Percentiles rank a stretch among this genome's conserved stretches.
Evolutionary conservation across 495 filamentous ascomycete genomes (phyloP).

Genomic region (Aspergillus carlsbadensis): DNA sequence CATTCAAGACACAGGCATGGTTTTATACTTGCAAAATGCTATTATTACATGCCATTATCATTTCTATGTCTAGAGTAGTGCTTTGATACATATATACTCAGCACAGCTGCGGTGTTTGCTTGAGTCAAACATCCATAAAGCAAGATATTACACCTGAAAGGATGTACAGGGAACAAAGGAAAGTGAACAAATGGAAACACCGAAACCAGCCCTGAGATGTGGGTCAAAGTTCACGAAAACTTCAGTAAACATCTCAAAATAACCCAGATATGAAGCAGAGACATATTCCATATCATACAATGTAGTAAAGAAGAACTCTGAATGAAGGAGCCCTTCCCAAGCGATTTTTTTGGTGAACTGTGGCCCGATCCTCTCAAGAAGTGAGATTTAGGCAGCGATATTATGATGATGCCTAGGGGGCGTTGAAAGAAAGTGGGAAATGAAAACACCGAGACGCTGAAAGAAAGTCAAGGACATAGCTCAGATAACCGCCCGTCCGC

Average conservation of each 20-base stretch:
- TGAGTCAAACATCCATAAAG: conserved; percentile 1
- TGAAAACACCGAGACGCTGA: conserved; percentile 12
- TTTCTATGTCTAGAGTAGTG: neutral
- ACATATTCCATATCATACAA: conserved; percentile 20
- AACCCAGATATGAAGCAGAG: conserved; percentile 10
- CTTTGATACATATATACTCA: conserved; percentile 7
- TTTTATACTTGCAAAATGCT: no score
- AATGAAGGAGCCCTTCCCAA: neutral
- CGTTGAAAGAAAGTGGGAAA: conserved; percentile 5
- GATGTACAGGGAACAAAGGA: conserved; percentile 16
- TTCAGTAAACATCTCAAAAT: neutral
- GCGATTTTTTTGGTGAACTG: conserved; percentile 5
- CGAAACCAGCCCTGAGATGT: conserved; percentile 13
- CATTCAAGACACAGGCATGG: no score
- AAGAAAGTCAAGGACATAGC: conserved; percentile 5
- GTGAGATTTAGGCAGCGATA: no score
- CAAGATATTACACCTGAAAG: conserved; percentile 20
- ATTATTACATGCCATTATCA: neutral
- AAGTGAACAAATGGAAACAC: conserved; percentile 12
- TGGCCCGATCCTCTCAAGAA: neutral
- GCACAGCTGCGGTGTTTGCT: neutral
- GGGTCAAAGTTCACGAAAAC: neutral
- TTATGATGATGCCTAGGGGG: no score
- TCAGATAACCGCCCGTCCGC: conserved; percentile 13
- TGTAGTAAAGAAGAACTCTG: neutral